Evolutionary conservation across 2,329 filamentous ascomycete genomes (phyloP), one percentile per base, ranked within the genome.

Genomic region (Botrytis fabae): DNA sequence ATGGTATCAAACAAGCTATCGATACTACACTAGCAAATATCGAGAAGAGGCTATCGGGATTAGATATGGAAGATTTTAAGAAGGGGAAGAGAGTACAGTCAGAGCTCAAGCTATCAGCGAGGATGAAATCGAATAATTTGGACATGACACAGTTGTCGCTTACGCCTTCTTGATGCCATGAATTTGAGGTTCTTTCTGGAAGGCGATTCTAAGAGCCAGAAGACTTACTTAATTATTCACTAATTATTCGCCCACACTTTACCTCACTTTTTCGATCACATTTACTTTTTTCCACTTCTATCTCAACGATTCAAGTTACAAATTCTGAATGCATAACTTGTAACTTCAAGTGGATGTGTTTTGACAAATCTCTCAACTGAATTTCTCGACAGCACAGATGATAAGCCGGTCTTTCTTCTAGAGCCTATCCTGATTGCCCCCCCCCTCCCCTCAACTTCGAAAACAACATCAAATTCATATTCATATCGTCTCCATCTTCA

Each of bases 1-100:
- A 71, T 35, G 60, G 69, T 40, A 46, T 71, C 20, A 57, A 65
- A 54, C 69, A 71, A 16, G 46, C 20, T 28, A 71, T 71, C 32
- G 35, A 65, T 44, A 65, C n/a, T 20, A 9, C 54, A 7, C n/a
- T 65, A 35, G 28, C 22, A 10, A 64, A 22, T 22, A 20, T 71
- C 35, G 35, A 57, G 38, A 38, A 59, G 22, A 51, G 46, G 1
- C 22, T 71, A 28, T 65, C 46, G 25, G 69, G 69, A 20, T 65
- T 65, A 12, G 46, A 66, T 25, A 63, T 71, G 14, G 44, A 42
- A 14, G 60, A 66, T 20, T 71, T 66, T 9, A 65, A 71, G 38
- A 44, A 71, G n/a, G 20, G n/a, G 14, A 65, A 71, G 38, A 71
- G 18, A 32, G 35, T 18, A 10, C 48, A 38, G 20, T 16, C 35